These are phyloP conservation scores for Cicer yamashitae DNA, from an alignment of 306 rosid species.

Conservation along the genomic window DNA sequence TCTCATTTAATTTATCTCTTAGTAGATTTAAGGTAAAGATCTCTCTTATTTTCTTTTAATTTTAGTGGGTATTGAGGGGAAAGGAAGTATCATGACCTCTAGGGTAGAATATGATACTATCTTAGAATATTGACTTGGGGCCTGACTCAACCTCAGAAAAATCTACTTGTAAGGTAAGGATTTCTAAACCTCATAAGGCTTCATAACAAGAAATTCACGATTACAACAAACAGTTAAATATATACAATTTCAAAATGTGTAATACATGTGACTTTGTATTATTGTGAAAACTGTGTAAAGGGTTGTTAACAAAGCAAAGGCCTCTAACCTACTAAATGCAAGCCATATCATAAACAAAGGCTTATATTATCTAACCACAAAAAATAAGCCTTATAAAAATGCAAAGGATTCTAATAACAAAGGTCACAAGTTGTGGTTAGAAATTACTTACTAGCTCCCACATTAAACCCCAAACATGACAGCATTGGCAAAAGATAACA, in stretches of 20 bases:
- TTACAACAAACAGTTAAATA: not conserved
- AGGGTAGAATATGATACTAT: not conserved
- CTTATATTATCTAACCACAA: not conserved
- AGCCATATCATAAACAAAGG: not conserved
- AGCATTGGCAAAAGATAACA: too few relatives aligned
- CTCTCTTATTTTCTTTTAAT: conserved; percentile 36
- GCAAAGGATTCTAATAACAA: conserved; percentile 5
- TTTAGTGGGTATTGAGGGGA: conserved; percentile 4
- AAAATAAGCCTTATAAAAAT: not conserved
- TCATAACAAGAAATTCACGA: not conserved
- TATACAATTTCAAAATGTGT: not conserved
- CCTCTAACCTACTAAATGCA: not conserved
- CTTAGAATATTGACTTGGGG: not conserved
- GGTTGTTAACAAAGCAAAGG: not conserved
- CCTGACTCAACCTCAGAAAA: not conserved
- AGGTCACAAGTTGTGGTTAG: not conserved
- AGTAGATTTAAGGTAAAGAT: conserved; percentile 62
- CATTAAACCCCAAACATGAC: not conserved
- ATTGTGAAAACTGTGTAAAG: not conserved
- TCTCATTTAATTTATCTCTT: conserved; percentile 71
- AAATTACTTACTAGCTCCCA: too few relatives aligned
- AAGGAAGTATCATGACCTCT: not conserved
- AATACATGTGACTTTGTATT: not conserved
- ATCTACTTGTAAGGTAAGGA: not conserved
- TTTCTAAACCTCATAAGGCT: not conserved